Evolutionary conservation across 2,329 filamentous ascomycete genomes (phyloP), one percentile per base, ranked within the genome.

Genomic region (Lizonia empirigonia): DNA sequence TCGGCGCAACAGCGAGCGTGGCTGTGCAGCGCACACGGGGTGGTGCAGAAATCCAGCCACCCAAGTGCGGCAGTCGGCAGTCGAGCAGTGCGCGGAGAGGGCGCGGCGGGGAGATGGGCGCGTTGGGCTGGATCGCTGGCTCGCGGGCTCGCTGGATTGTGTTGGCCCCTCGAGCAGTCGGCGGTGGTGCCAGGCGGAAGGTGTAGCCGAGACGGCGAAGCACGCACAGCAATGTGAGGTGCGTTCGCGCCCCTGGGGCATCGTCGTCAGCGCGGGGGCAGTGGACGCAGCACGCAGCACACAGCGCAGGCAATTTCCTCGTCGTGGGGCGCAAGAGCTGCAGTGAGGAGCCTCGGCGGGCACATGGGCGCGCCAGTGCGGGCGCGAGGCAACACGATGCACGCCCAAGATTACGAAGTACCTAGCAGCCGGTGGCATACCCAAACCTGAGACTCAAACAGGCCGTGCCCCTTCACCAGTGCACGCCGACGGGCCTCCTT

Each of bases 21-120:
- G 65, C 67, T 60, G 65, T 68, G 67, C 60, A 37, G 41, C 38
- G 39, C 22, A 37, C 24, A 37, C 20, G n/a, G 22, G 22, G 30
- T n/a, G 53, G 23, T 30, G 44, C 38, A 40, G 13, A 35, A 29
- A 37, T 49, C 38, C 44, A 46, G 32, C 44, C 32, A 27, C 26
- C 19, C 33, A 33, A 38, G 13, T 26, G 20, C 12, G 15, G 42
- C 42, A 41, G 37, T 9, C 6, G 24, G 26, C 26, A 24, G 19
- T n/a, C 19, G 29, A 29, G 47, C 50, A 35, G 45, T 15, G 35
- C 34, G 44, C 39, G 15, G 24, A 16, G 46, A 18, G 7, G 27
- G 42, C n/a, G 24, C 12, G 10, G 22, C n/a, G 26, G 5, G 33
- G 54, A 33, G 30, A 51, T 35, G 42, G 29, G 42, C 47, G 40